phyloP scores from a whole-genome alignment of 176 grass and related monocot genomes.

The Musa troglodytarum region DNA sequence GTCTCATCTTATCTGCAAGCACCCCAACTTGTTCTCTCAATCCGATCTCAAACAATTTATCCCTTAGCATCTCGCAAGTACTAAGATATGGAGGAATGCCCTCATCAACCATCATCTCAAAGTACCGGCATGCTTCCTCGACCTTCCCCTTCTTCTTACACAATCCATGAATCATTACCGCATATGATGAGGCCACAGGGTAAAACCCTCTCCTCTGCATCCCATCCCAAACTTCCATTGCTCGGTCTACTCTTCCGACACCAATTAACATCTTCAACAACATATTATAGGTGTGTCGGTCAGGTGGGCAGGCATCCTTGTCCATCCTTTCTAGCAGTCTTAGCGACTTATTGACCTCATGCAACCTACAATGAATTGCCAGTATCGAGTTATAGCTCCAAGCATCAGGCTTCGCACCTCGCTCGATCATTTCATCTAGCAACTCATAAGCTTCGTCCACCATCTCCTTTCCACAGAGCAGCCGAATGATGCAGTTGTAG shows the following conservation, averaged over 20 bases:
- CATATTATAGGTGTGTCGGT: slow-evolving; percentile 73
- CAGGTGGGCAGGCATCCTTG: slow-evolving; percentile 42
- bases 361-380: slow-evolving; percentile 58
- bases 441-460: slow-evolving; percentile 69
- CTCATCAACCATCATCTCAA: slow-evolving; percentile 80
- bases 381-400: slow-evolving; percentile 82
- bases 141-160: slow-evolving; percentile 66
- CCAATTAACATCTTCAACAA: slow-evolving; percentile 70
- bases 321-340: slow-evolving; percentile 67
- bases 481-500: slow-evolving; percentile 60
- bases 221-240: slow-evolving; percentile 77
- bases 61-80: slow-evolving; percentile 68
- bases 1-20: slow-evolving; percentile 53
- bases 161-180: slow-evolving; percentile 77
- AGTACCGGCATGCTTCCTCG: slow-evolving; percentile 72
- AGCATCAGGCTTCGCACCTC: slow-evolving; percentile 50
- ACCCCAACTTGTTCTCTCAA: slow-evolving; percentile 44
- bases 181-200: slow-evolving; percentile 51
- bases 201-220: slow-evolving; percentile 71
- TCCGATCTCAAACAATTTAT: slow-evolving; percentile 48
- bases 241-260: slow-evolving; percentile 52
- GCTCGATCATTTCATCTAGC: slow-evolving; percentile 46
- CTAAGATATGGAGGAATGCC: slow-evolving; percentile 73
- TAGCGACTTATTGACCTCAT: slow-evolving; percentile 67
- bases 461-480: slow-evolving; percentile 59